Conservation (phyloP, 73 alveolate genomes). For the Tetrahymena borealis region DNA sequence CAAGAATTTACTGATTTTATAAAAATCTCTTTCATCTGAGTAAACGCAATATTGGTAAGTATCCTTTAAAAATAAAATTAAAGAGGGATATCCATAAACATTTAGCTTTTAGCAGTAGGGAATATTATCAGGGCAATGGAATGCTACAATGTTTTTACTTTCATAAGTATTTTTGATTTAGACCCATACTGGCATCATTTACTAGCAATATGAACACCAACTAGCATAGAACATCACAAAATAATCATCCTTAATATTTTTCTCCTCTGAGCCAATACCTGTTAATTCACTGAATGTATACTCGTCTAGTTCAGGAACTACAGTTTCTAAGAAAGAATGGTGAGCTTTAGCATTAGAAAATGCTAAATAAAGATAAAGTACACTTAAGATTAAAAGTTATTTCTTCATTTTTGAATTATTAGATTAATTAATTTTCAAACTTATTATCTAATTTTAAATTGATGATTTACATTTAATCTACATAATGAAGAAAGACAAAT, state of each 20-base stretch:
- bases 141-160: not conserved
- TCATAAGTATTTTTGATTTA: not conserved
- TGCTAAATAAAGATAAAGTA: not conserved
- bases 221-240: not conserved
- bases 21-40: not conserved
- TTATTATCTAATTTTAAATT: too few relatives aligned
- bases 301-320: not conserved
- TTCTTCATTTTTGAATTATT: not conserved
- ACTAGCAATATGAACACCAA: not conserved
- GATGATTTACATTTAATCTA: too few relatives aligned
- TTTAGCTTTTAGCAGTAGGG: not conserved
- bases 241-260: not conserved
- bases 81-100: not conserved
- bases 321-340: not conserved
- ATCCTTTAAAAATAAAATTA: not conserved
- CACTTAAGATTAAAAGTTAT: not conserved
- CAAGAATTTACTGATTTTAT: not conserved
- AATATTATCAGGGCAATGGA: not conserved
- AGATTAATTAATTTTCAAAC: too few relatives aligned
- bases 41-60: not conserved
- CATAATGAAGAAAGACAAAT: too few relatives aligned
- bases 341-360: not conserved
- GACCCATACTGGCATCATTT: not conserved
- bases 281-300: not conserved
- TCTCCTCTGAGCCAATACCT: not conserved